phyloP scores from a whole-genome alignment of 75 land plant species.

The Sequoiadendron giganteum region DNA sequence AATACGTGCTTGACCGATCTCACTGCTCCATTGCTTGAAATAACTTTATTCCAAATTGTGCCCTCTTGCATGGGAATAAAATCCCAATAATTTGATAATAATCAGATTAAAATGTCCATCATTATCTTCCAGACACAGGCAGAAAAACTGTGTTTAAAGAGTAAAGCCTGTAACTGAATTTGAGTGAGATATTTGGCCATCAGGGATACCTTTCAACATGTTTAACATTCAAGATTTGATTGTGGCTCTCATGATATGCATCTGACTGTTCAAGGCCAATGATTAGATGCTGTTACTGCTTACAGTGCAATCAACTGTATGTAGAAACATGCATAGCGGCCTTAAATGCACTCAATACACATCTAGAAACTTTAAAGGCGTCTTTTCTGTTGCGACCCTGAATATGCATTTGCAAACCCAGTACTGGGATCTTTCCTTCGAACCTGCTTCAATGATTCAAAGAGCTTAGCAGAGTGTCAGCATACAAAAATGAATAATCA shows the following conservation, averaged over 20 bases:
- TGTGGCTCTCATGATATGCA: background rate
- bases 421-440: constrained; percentile 61
- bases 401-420: constrained; percentile 68
- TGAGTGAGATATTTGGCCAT: background rate
- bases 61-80: background rate
- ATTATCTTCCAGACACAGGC: background rate
- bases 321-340: background rate
- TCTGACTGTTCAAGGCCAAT: background rate
- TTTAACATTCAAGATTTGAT: background rate
- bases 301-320: background rate
- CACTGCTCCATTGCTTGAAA: background rate
- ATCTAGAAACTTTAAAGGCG: constrained; percentile 31
- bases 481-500: background rate
- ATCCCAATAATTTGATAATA: background rate
- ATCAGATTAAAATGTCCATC: background rate
- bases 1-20: background rate
- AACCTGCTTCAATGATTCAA: constrained; percentile 30
- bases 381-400: constrained; percentile 48
- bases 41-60: background rate
- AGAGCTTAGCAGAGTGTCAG: background rate
- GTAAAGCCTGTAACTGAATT: background rate
- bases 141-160: background rate
- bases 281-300: background rate
- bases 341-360: background rate
- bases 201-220: background rate